A percentile compares a stretch with the other conserved stretches of the same genome.
Conservation (phyloP, 306 rosid species). For the Rosa lucieae region DNA sequence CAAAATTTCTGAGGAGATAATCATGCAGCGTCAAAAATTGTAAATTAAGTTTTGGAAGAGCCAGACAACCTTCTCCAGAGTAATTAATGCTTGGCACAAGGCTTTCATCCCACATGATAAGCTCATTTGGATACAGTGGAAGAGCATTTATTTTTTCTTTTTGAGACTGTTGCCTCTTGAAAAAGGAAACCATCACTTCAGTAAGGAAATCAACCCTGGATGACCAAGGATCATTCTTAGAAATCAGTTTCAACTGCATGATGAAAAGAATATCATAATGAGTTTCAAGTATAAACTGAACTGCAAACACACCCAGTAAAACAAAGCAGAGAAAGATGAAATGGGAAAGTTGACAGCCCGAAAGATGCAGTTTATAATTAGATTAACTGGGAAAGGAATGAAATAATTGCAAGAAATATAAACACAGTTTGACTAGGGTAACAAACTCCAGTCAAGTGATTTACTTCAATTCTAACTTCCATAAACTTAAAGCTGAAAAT, state of each 20-base stretch:
- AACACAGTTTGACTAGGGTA: neutral
- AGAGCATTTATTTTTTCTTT: slow-evolving; percentile 97
- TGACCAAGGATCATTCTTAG: slow-evolving; percentile 92
- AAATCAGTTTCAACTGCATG: slow-evolving; percentile 87
- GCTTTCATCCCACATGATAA: slow-evolving; percentile 99
- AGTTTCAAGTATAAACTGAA: neutral
- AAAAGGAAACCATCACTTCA: slow-evolving; percentile 92
- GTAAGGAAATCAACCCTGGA: slow-evolving; percentile 87
- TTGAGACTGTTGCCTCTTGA: slow-evolving; percentile 94
- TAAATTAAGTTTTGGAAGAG: slow-evolving; percentile 94
- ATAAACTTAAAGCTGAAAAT: neutral
- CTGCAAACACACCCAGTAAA: neutral
- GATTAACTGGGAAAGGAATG: neutral
- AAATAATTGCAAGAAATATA: neutral
- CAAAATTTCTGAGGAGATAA: slow-evolving; percentile 89
- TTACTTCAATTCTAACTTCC: neutral
- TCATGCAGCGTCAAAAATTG: slow-evolving; percentile 98
- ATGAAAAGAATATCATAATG: slow-evolving; percentile 13
- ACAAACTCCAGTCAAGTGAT: neutral
- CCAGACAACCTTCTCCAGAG: slow-evolving; percentile 97
- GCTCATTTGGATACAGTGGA: slow-evolving; percentile 96
- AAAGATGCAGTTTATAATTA: neutral
- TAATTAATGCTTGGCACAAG: slow-evolving; percentile 97
- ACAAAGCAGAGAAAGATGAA: neutral
- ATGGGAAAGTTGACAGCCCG: neutral